Base-by-base conservation (phyloP, 139 green algal species). In the Micromonas pusilla region DNA sequence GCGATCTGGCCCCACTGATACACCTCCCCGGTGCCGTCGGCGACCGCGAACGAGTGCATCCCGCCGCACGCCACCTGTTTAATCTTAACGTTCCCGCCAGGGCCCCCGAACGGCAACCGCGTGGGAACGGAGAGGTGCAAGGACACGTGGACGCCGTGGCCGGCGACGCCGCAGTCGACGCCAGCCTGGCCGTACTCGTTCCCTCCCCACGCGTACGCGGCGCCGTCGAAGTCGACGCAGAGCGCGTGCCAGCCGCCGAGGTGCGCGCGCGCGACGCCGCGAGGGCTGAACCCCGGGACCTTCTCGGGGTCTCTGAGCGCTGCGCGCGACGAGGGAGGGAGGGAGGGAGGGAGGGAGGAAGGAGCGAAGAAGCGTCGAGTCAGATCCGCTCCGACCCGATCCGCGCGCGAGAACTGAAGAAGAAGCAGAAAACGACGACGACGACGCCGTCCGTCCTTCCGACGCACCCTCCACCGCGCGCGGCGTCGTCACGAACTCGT, bases 161-260 rank as follows among this genome's bases (percentile, higher is more conserved):
- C 45, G 9, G 45, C 45, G 45, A 16, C 16, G 45, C 45, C 60
- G 60, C 13, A 16, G 60, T 32, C 60, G 60, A 36, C n/a, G 60
- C 76, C 79, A 38, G 65, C 34, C 64, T 83, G 79, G 3, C 64
- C 72, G 64, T 70, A 39, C 37, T 72, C 57, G 64, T 83, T 79
- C 20, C 52, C 65, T 1, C 79, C 79, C 60, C 60, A 83, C 36
- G 52, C 62, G 28, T 70, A 76, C 6, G 68, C 65, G 9, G 5
- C 28, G 25, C 72, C 72, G 33, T 70, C 25, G 16, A 28, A n/a
- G 19, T 67, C 72, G 52, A 78, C 28, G 67, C 9, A 19, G 52
- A 78, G 5, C 5, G 52, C 64, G 66, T 82, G 77, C 38, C 52
- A 72, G 23, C 67, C 77, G n/a, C 67, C 77, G 52, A 57, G 23